These are phyloP conservation scores for Haematococcus lacustris DNA, from an alignment of 139 green algal species.

Conservation along the genomic window DNA sequence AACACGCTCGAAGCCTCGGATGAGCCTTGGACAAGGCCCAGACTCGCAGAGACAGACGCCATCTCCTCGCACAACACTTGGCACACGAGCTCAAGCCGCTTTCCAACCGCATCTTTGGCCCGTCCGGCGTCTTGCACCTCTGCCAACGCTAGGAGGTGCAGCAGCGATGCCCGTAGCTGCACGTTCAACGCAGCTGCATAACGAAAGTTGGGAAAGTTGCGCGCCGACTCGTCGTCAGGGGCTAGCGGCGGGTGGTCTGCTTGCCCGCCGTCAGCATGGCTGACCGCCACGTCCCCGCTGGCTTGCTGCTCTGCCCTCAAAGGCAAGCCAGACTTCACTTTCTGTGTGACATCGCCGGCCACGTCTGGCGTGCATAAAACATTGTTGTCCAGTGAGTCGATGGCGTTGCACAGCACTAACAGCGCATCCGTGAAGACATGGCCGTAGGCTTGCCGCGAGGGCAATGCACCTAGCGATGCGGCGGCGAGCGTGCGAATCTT, in stretches of 20 bases:
- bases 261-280: too few species aligned
- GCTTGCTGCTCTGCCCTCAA: too few species aligned
- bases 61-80: not conserved
- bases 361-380: too few species aligned
- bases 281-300: too few species aligned
- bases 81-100: not conserved
- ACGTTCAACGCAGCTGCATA: slow-evolving; percentile 7
- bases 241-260: too few species aligned
- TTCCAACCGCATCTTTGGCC: slow-evolving; percentile 5
- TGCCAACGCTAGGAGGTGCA: slow-evolving; percentile 22
- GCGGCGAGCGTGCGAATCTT: slow-evolving; percentile 59
- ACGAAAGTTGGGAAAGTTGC: slow-evolving; percentile 8
- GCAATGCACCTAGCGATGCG: slow-evolving; percentile 36
- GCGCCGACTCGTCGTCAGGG: too few species aligned
- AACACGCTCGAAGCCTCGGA: too few species aligned
- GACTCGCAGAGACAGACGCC: too few species aligned
- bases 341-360: too few species aligned
- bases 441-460: slow-evolving; percentile 18
- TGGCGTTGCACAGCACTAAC: slow-evolving; percentile 25
- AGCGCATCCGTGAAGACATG: slow-evolving; percentile 34
- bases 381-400: slow-evolving; percentile 30
- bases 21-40: too few species aligned
- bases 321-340: too few species aligned
- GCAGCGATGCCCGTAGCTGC: slow-evolving; percentile 18
- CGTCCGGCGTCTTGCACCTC: slow-evolving; percentile 6